Conservation (phyloP, 768 basidiomycete genomes). For the Coprinellus micaceus region DNA sequence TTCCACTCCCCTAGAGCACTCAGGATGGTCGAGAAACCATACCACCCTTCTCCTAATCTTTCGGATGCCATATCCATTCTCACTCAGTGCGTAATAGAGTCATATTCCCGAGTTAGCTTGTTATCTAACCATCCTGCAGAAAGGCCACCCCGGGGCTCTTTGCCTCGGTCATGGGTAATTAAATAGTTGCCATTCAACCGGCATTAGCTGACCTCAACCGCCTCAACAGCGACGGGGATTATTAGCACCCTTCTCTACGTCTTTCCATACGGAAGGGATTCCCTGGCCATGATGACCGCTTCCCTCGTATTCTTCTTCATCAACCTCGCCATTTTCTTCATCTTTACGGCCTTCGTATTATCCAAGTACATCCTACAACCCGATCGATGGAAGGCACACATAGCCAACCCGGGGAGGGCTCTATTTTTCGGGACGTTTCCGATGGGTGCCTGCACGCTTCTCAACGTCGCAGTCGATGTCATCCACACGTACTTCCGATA, state of each 20-base stretch:
- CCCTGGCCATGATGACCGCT: slow-evolving; percentile 34
- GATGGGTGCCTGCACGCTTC: slow-evolving; percentile 59
- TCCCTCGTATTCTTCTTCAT: slow-evolving; percentile 53
- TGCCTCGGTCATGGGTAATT: neutral
- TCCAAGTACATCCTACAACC: slow-evolving; percentile 54
- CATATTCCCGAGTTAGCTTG: neutral
- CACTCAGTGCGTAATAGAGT: neutral
- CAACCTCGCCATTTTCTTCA: slow-evolving; percentile 50
- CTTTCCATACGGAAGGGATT: slow-evolving; percentile 52
- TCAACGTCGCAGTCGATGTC: slow-evolving; percentile 45
- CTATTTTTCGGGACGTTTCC: slow-evolving; percentile 46
- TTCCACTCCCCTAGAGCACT: too few species aligned
- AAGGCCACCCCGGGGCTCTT: neutral
- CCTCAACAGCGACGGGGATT: slow-evolving; percentile 37
- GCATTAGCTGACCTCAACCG: neutral
- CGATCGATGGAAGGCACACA: slow-evolving; percentile 35
- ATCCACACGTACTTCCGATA: slow-evolving; percentile 43
- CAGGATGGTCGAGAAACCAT: too few species aligned
- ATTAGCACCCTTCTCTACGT: slow-evolving; percentile 53
- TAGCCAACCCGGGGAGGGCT: slow-evolving; percentile 43
- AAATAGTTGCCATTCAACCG: neutral
- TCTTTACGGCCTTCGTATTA: slow-evolving; percentile 42
- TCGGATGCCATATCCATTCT: neutral
- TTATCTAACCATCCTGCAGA: neutral
- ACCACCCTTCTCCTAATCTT: too few species aligned